Evolutionary conservation across 345 rosid genomes (phyloP).

Genomic region (Trapa incisa): DNA sequence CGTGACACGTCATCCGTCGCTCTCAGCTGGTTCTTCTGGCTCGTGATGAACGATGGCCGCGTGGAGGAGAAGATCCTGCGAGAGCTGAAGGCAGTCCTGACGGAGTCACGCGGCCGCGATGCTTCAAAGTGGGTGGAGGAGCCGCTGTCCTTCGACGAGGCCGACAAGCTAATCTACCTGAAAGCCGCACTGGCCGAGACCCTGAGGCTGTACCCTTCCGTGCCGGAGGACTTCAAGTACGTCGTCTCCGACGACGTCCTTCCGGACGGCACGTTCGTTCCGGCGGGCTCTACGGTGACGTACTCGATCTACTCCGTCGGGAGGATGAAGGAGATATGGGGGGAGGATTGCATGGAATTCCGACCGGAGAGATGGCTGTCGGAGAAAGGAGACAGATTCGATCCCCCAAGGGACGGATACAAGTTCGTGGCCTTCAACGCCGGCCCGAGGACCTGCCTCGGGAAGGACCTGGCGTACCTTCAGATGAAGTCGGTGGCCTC

Average conservation of each 20-base stretch:
- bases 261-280: constrained; percentile 70
- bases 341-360: constrained; percentile 73
- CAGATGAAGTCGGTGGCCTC: constrained; percentile 95
- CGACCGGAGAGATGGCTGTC: constrained; percentile 82
- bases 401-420: constrained; percentile 65
- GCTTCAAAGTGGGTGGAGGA: constrained; percentile 57
- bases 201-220: constrained; percentile 74
- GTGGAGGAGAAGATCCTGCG: constrained; percentile 51
- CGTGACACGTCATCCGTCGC: constrained; percentile 91
- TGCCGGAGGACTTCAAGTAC: constrained; percentile 78
- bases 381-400: constrained; percentile 38
- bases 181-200: constrained; percentile 87
- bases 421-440: constrained; percentile 85
- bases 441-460: constrained; percentile 86
- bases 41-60: constrained; percentile 55
- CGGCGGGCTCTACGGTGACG: constrained; percentile 73
- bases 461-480: constrained; percentile 82
- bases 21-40: constrained; percentile 93
- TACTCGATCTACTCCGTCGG: constrained; percentile 83
- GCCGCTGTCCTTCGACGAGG: constrained; percentile 80
- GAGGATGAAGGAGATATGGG: constrained; percentile 88
- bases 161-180: constrained; percentile 55
- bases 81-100: constrained; percentile 48
- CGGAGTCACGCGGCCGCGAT: constrained; percentile 55
- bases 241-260: constrained; percentile 62